A percentile compares a stretch with the other conserved stretches of the same genome.
These are phyloP conservation scores for Rosa lucieae DNA, from an alignment of 306 rosid genomes.

Conservation along the genomic window DNA sequence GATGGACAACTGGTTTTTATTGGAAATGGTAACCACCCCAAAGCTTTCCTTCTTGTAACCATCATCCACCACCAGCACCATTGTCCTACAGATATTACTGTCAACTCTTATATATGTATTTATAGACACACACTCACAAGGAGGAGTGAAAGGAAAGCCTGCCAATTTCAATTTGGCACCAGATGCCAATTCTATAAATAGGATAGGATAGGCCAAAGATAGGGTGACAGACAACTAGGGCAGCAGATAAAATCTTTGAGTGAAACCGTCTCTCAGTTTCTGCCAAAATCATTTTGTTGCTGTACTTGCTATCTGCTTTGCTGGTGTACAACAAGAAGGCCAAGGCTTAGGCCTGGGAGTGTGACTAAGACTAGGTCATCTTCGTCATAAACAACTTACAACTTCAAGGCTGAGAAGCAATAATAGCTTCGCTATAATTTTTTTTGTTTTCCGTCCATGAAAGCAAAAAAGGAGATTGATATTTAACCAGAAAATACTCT, in stretches of 20 bases:
- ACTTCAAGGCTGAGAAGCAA: neutral
- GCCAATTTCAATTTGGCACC: constrained; percentile 5
- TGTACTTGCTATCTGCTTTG: neutral
- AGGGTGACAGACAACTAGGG: constrained; percentile 1
- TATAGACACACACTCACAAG: too few species aligned
- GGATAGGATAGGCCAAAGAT: constrained; percentile 9
- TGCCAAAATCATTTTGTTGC: neutral
- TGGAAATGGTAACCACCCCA: constrained; percentile 7
- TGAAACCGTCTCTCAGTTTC: neutral
- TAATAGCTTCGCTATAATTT: neutral
- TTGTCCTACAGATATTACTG: neutral
- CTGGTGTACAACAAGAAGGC: neutral
- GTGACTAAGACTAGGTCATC: too few species aligned
- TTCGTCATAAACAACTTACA: constrained; percentile 8
- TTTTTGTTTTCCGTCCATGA: neutral
- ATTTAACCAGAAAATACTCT: neutral
- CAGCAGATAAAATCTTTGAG: neutral
- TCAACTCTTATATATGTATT: neutral
- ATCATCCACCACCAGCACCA: constrained; percentile 14
- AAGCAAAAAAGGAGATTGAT: neutral
- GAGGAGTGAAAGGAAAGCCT: neutral
- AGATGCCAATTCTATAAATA: constrained; percentile 10
- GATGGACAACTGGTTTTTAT: neutral
- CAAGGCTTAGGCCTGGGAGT: neutral
- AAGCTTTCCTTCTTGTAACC: constrained; percentile 12